Base-by-base conservation (phyloP, 495 filamentous ascomycete genomes). In the Parmelia sp. region DNA sequence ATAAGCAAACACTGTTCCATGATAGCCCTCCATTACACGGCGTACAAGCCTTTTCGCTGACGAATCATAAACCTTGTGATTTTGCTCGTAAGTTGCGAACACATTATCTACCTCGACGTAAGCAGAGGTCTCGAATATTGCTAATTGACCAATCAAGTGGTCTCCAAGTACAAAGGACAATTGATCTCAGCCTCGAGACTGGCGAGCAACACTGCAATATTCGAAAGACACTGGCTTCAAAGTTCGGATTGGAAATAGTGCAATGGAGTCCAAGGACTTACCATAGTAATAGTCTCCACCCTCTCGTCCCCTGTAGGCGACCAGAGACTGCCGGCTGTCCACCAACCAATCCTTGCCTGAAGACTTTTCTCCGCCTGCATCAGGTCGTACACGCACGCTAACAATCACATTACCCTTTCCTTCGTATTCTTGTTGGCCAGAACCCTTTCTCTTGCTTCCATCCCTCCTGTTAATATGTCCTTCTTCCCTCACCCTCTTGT, bases 21-120 rank as follows among this genome's bases (percentile, higher is more conserved):
- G 93, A 70, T 97, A 98, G 37, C 94, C 94, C 79, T 98, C 93
- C 94, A 98, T 98, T 25, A 98, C 94, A 66, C 94, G 83, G 67
- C 94, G 87, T 33, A 98, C 94, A 39, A 98, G 80, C 39, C 94
- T 89, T 76, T 97, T 97, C 29, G 95, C 94, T 39, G 83, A 90
- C 37, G 90, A 83, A 74, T 97, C 95, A 70, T 98, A 98, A 19
- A 97, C 93, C 73, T 86, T 87, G 51, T 91, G 83, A 71, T 98
- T 98, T 72, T 96, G 87, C 72, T 97, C 92, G 69, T 93, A 84
- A 12, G 91, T 85, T 36, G 89, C 84, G 76, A 97, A 98, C 61
- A 97, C 94, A 77, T 97, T 97, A 79, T 98, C 91, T 95, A 72
- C 9, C 63, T 62, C 58, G 31, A 40, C 35, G 36, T 65, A 23